A percentile compares a stretch with the other conserved stretches of the same genome.
Evolutionary conservation across 495 filamentous ascomycete species (phyloP).

Genomic region (Hypoxylon fragiforme): DNA sequence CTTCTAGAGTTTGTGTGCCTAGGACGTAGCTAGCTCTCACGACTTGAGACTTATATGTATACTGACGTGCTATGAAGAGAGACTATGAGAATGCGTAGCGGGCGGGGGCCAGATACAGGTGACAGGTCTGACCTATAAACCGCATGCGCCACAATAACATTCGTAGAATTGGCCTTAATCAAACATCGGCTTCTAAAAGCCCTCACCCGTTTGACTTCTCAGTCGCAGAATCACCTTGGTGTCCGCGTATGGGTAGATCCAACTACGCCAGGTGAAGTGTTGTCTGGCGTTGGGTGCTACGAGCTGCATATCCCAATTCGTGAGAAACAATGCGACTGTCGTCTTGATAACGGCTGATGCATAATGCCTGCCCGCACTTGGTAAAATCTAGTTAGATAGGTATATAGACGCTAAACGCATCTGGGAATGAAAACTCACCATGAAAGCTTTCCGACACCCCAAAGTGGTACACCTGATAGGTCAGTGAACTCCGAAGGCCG

Average conservation of each 20-base stretch:
- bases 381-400: not conserved
- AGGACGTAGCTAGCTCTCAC: too few relatives aligned
- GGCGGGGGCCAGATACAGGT: too few relatives aligned
- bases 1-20: too few relatives aligned
- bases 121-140: too few relatives aligned
- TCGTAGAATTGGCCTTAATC: too few relatives aligned
- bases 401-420: not conserved
- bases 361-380: constrained; percentile 2
- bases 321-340: not conserved
- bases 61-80: too few relatives aligned
- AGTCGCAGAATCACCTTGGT: too few relatives aligned
- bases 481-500: not conserved
- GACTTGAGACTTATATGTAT: too few relatives aligned
- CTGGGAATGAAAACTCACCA: constrained; percentile 1
- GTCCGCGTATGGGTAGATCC: constrained; percentile 3
- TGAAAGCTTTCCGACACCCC: not conserved
- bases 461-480: not conserved
- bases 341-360: constrained; percentile 7
- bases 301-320: constrained; percentile 2
- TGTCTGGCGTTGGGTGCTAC: not conserved
- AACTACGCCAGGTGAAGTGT: constrained; percentile 11
- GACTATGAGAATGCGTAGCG: too few relatives aligned
- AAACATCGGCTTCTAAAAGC: too few relatives aligned
- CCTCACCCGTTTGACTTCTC: too few relatives aligned
- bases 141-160: too few relatives aligned